A percentile compares a stretch with the other conserved stretches of the same genome.
Evolutionary conservation across 129 eudicot genomes (phyloP).

Genomic region (Chrysanthemum seticuspe): DNA sequence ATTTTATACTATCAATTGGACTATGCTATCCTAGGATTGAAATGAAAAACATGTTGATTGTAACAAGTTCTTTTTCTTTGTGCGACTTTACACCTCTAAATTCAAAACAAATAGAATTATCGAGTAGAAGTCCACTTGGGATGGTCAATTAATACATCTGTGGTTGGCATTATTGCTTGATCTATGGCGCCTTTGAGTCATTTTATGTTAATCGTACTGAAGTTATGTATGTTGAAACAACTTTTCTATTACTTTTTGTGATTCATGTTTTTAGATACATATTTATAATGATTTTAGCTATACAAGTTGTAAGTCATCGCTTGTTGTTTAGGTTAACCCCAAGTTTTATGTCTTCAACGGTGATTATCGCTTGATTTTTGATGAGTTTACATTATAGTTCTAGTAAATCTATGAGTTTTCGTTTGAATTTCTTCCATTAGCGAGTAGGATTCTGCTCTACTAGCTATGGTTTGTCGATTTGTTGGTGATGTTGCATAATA

Average conservation of each 20-base stretch:
- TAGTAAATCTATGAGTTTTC: not conserved
- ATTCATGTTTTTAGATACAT: slow-evolving; percentile 10
- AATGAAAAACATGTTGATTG: not conserved
- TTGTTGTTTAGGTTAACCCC: slow-evolving; percentile 23
- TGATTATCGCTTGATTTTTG: slow-evolving; percentile 4
- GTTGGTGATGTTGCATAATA: no score
- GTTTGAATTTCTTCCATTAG: no score
- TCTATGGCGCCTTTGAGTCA: not conserved
- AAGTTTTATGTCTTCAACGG: not conserved
- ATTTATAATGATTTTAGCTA: not conserved
- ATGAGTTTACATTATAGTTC: not conserved
- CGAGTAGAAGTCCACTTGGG: not conserved
- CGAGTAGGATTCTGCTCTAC: no score
- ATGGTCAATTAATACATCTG: not conserved
- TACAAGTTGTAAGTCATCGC: slow-evolving; percentile 6
- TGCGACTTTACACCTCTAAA: no score
- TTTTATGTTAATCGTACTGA: slow-evolving; percentile 7
- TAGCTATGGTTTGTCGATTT: no score
- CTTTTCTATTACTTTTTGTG: slow-evolving; percentile 11
- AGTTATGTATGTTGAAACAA: not conserved
- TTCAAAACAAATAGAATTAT: no score
- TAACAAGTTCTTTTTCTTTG: not conserved
- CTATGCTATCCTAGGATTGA: not conserved
- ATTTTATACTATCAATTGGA: not conserved
- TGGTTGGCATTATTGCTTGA: not conserved